These are phyloP conservation scores for Hyphodiscus sp. DNA, from an alignment of 2,329 filamentous ascomycete species.

Conservation along the genomic window DNA sequence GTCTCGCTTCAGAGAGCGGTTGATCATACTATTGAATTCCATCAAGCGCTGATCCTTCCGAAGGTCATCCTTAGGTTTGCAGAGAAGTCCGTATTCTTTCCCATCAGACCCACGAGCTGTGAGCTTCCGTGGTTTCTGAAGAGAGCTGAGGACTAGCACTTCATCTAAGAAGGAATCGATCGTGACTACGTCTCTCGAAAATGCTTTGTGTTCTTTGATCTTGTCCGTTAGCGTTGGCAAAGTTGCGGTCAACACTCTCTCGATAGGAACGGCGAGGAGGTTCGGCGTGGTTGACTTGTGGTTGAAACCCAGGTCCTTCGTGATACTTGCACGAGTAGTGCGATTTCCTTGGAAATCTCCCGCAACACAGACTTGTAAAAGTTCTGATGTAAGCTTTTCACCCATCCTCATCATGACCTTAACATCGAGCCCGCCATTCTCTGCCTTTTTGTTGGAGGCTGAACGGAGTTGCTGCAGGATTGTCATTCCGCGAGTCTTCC, in stretches of 20 bases:
- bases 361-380: slow-evolving; percentile 74
- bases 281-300: slow-evolving; percentile 74
- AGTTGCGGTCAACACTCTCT: slow-evolving; percentile 74
- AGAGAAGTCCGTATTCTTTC: slow-evolving; percentile 78
- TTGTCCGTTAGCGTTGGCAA: slow-evolving; percentile 70
- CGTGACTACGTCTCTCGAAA: slow-evolving; percentile 78
- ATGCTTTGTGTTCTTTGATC: slow-evolving; percentile 73
- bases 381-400: slow-evolving; percentile 75
- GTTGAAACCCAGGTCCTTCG: slow-evolving; percentile 74
- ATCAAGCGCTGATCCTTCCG: slow-evolving; percentile 96
- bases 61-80: slow-evolving; percentile 97
- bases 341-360: slow-evolving; percentile 64
- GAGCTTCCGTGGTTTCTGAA: slow-evolving; percentile 87
- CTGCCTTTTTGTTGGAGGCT: slow-evolving; percentile 41
- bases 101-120: slow-evolving; percentile 86
- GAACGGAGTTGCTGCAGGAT: slow-evolving; percentile 45
- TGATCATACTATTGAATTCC: slow-evolving; percentile 99
- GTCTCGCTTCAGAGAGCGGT: slow-evolving; percentile 85
- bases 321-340: slow-evolving; percentile 65
- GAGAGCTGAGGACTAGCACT: slow-evolving; percentile 80
- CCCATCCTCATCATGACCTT: slow-evolving; percentile 68
- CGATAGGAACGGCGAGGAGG: slow-evolving; percentile 80
- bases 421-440: slow-evolving; percentile 51
- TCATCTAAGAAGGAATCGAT: slow-evolving; percentile 79
- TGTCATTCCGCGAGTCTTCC: slow-evolving; percentile 47